Conservation (phyloP, 2,329 filamentous ascomycete species). For the Sporothrix phasma region DNA sequence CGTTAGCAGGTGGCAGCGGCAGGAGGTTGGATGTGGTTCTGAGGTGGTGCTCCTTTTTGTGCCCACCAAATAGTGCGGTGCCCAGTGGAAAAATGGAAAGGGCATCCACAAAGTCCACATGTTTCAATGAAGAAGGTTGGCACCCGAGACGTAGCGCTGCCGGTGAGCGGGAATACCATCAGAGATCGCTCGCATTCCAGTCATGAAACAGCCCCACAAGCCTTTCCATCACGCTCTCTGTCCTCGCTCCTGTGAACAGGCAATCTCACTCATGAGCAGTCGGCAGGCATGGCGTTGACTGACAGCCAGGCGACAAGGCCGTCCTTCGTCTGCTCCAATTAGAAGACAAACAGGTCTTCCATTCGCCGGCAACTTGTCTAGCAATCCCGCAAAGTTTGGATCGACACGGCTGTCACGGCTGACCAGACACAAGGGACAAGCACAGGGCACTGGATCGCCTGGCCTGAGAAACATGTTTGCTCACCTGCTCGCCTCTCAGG, state of each 20-base stretch:
- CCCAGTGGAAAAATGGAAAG: neutral
- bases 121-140: conserved; percentile 2
- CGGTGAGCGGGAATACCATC: conserved; percentile 4
- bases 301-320: neutral
- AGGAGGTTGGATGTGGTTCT: neutral
- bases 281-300: neutral
- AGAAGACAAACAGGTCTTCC: neutral
- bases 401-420: neutral
- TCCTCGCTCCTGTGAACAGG: neutral
- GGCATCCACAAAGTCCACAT: neutral
- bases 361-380: neutral
- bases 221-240: neutral
- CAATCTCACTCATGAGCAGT: neutral
- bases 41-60: too few species aligned
- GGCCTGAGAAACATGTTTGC: neutral
- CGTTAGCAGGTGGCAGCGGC: conserved; percentile 2
- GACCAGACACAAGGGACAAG: neutral
- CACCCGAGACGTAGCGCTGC: conserved; percentile 10
- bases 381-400: neutral
- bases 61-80: neutral
- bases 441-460: neutral
- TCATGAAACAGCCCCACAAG: conserved; percentile 5
- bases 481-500: neutral
- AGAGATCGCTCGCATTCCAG: conserved; percentile 8
- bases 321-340: too few species aligned